Evolutionary conservation across 371 early-diverging fungal species (phyloP).

Genomic region (Paraphysoderma sedebokerense): DNA sequence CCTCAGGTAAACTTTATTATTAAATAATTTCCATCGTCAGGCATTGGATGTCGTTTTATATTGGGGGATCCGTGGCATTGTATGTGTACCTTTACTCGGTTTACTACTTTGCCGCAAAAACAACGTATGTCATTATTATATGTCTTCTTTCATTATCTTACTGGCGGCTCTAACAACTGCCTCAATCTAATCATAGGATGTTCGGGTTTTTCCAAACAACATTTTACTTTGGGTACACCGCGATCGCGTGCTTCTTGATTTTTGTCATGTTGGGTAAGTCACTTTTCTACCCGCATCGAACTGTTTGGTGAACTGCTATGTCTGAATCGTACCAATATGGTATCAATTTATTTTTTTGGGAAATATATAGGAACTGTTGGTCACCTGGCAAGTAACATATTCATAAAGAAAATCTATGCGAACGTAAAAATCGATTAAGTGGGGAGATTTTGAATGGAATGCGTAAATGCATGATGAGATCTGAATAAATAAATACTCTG

Average conservation of each 20-base stretch:
- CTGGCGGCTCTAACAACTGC: not conserved
- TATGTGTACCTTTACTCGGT: slow-evolving; percentile 66
- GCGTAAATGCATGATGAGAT: no score
- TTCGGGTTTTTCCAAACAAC: slow-evolving; percentile 58
- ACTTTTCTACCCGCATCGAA: no score
- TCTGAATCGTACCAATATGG: not conserved
- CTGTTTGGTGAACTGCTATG: not conserved
- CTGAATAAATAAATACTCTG: no score
- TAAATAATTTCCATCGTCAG: no score
- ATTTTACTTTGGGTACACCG: slow-evolving; percentile 69
- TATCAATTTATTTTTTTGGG: not conserved
- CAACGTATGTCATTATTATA: slow-evolving; percentile 32
- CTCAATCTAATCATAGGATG: slow-evolving; percentile 35
- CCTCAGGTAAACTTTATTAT: no score
- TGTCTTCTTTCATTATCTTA: not conserved
- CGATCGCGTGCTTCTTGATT: slow-evolving; percentile 40
- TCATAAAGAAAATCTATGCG: slow-evolving; percentile 50
- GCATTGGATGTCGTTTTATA: slow-evolving; percentile 67
- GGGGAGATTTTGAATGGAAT: not conserved
- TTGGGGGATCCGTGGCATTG: slow-evolving; percentile 53
- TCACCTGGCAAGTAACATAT: slow-evolving; percentile 36
- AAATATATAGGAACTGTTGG: slow-evolving; percentile 34
- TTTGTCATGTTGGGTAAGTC: slow-evolving; percentile 44
- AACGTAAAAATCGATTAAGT: slow-evolving; percentile 50
- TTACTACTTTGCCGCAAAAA: slow-evolving; percentile 53